Evolutionary conservation across 2,329 filamentous ascomycete species (phyloP), one percentile per base, ranked within the genome.

Genomic region (Colletotrichum musicola): DNA sequence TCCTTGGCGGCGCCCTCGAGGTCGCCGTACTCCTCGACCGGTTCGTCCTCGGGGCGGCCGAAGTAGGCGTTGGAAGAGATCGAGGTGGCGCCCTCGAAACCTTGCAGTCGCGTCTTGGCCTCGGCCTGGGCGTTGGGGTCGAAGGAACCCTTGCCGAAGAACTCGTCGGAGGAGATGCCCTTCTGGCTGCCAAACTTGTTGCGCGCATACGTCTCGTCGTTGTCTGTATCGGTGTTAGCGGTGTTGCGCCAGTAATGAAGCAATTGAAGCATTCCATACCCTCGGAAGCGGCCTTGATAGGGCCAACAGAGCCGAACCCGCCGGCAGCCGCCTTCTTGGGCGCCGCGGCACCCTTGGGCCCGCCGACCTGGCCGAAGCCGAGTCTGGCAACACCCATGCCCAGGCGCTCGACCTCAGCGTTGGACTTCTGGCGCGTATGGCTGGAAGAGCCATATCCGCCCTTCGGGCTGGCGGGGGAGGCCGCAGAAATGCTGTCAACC

Each of bases 61-160:
- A 99, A 99, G 86, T 98, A 99, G 63, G 94, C 94, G 80, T 98
- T 99, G 67, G 93, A 97, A 6, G 95, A 98, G 80, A 99, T 99
- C 72, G 94, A 84, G 1, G 90, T 91, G 12, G 96, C 95, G 51
- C 96, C 94, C 81, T 98, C 95, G 77, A 99, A 99, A 54, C 94
- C 93, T 83, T 94, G 91, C 62, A 99, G 88, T 47, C 96, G 90
- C 25, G 87, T 86, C 84, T 97, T 97, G 74, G 96, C 95, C 83
- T 98, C 95, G 59, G 90, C 86, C 77, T 96, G 92, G 9, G 92
- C 89, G 63, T 86, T 86, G 44, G 95, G 90, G 78, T 99, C 95
- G 80, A 91, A 98, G 63, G 88, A 83, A 61, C 94, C 93, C 79
- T 96, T 95, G 75, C 95, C 94, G 78, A 99, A 99, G 86, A 97